Evolutionary conservation across 805 yeast genomes (phyloP), one percentile per base, ranked within the genome.

Genomic region (Blastobotrys terrestris): DNA sequence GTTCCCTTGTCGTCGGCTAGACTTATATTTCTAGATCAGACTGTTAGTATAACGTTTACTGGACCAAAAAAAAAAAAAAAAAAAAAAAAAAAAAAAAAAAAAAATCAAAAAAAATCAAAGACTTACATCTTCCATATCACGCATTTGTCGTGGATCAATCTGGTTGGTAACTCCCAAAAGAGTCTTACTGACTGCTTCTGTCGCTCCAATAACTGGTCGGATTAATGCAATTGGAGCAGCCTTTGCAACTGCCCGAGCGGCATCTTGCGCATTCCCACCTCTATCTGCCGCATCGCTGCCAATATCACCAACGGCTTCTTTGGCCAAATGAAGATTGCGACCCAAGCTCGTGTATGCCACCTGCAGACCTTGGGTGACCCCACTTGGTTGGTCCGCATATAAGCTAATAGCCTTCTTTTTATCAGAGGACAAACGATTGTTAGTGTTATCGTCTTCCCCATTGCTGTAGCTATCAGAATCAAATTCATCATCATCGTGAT

Each of bases 181-280:
- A 0, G 96, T 78, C 62, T 83, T 86, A 3, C 92, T 84, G 4
- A 91, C 75, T 0, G 95, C 96, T 65, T 89, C 97, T 0, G 97
- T 86, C 0, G 96, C 89, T 1, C 97, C 98, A 60, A 91, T 89
- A 56, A 89, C 77, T 1, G 97, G 97, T 44, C 97, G 68, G 1
- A 91, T 75, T 14, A 91, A 67, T 16, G 88, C 83, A 14, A 88
- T 80, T 0, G 97, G 97, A 1, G 95, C 81, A 0, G 85, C 88
- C 57, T 78, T 79, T 13, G 87, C 83, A 13, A 89, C 73, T 1
- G 88, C 83, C 16, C 74, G 68, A 0, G 87, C 78, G 0, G 91
- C 87, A 3, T 77, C 84, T 60, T 58, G 62, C 0, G 88, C 81
- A 55, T 77, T 80, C 0, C 81, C 84, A 26, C 84, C 75, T 19